Evolutionary conservation across 805 yeast genomes (phyloP).

Genomic region (Saccharomycopsis microspora): DNA sequence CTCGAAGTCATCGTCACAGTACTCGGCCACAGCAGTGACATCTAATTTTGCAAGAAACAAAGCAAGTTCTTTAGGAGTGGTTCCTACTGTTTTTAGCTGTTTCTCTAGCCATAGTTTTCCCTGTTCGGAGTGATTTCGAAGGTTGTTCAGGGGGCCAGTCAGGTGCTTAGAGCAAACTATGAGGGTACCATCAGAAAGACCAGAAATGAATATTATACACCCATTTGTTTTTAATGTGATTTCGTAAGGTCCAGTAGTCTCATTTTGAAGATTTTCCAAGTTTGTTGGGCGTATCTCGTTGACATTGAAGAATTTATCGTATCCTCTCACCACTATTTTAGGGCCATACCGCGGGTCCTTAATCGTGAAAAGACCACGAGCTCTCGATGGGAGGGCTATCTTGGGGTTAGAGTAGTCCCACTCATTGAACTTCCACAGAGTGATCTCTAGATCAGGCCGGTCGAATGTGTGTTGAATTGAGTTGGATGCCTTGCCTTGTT

Average conservation of each 20-base stretch:
- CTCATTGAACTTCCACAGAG: constrained; percentile 78
- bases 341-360: constrained; percentile 21
- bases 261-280: constrained; percentile 26
- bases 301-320: constrained; percentile 86
- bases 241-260: constrained; percentile 66
- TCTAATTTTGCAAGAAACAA: constrained; percentile 34
- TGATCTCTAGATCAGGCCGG: neutral
- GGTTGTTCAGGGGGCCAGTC: constrained; percentile 48
- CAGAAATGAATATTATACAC: constrained; percentile 78
- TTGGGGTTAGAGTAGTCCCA: constrained; percentile 60
- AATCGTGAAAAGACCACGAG: constrained; percentile 72
- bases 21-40: constrained; percentile 83
- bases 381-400: constrained; percentile 51
- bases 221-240: constrained; percentile 88
- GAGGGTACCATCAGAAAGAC: constrained; percentile 60
- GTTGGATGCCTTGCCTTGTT: constrained; percentile 7
- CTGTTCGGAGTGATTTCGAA: constrained; percentile 63
- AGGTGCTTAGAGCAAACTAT: constrained; percentile 89
- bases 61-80: constrained; percentile 41
- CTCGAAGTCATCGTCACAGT: constrained; percentile 86
- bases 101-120: constrained; percentile 48
- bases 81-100: constrained; percentile 37
- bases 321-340: constrained; percentile 68
- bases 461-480: constrained; percentile 1
- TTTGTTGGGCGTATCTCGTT: constrained; percentile 49